Evolutionary conservation across 331 rosid genomes (phyloP).

Genomic region (Quercus lobata): DNA sequence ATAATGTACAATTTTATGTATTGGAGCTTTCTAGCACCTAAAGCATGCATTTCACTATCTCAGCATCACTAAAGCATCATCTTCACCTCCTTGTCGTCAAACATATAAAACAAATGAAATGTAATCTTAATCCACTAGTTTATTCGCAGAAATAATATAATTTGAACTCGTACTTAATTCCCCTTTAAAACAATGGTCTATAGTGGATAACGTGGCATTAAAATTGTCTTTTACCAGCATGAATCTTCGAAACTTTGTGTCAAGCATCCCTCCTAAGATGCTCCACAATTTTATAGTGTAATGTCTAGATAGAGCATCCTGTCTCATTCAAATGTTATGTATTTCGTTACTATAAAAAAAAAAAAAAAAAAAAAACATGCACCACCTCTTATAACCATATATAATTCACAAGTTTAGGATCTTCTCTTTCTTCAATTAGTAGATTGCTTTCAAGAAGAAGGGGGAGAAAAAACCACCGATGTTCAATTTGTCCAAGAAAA

Average conservation of each 20-base stretch:
- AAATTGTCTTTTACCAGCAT: constrained; percentile 25
- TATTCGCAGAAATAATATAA: background rate
- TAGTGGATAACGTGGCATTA: background rate
- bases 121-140: background rate
- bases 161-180: too few species aligned
- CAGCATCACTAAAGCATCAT: constrained; percentile 11
- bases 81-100: background rate
- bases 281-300: constrained; percentile 17
- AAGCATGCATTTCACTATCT: background rate
- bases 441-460: background rate
- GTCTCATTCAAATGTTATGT: background rate
- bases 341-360: constrained; percentile 5
- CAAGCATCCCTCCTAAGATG: constrained; percentile 15
- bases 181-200: background rate
- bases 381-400: background rate
- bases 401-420: background rate
- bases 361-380: constrained; percentile 6
- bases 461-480: constrained; percentile 23
- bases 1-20: constrained; percentile 8
- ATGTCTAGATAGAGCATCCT: constrained; percentile 11
- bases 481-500: constrained; percentile 35
- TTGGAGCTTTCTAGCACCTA: constrained; percentile 19
- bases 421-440: constrained; percentile 14
- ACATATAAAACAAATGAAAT: too few species aligned
- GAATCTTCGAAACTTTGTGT: constrained; percentile 19